phyloP scores from a whole-genome alignment of 139 green algal species.

The Astrephomene gubernaculifera region DNA sequence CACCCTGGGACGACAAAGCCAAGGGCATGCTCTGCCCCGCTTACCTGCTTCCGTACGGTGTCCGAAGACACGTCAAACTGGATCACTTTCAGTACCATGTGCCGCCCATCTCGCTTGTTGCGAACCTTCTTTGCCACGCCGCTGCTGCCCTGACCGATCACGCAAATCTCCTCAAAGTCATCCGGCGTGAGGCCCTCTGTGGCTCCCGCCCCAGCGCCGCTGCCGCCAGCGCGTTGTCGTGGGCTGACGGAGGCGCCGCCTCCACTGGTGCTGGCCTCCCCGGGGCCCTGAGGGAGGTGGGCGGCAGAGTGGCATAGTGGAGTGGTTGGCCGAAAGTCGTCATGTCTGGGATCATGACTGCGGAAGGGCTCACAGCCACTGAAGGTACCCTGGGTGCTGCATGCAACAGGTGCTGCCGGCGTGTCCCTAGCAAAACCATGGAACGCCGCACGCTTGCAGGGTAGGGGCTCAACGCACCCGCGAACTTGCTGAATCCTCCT shows the following conservation, averaged over 20 bases:
- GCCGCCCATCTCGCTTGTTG: constrained; percentile 40
- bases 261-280: constrained; percentile 52
- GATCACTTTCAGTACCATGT: constrained; percentile 78
- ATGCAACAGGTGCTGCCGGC: no score
- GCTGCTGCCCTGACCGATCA: constrained; percentile 74
- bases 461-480: no score
- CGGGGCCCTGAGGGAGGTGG: constrained; percentile 1
- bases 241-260: not conserved
- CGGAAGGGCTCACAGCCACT: no score
- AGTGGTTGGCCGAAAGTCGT: no score
- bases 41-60: constrained; percentile 69
- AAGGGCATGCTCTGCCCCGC: no score
- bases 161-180: constrained; percentile 66
- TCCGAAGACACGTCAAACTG: constrained; percentile 73
- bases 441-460: no score
- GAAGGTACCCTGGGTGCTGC: no score
- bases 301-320: no score
- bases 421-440: no score
- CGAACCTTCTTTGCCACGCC: constrained; percentile 75
- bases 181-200: constrained; percentile 49
- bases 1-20: no score
- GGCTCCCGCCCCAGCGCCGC: not conserved
- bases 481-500: constrained; percentile 43
- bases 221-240: not conserved
- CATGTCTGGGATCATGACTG: no score